Evolutionary conservation across 345 rosid species (phyloP), one percentile per base, ranked within the genome.

Genomic region (Gossypium herbaceum): DNA sequence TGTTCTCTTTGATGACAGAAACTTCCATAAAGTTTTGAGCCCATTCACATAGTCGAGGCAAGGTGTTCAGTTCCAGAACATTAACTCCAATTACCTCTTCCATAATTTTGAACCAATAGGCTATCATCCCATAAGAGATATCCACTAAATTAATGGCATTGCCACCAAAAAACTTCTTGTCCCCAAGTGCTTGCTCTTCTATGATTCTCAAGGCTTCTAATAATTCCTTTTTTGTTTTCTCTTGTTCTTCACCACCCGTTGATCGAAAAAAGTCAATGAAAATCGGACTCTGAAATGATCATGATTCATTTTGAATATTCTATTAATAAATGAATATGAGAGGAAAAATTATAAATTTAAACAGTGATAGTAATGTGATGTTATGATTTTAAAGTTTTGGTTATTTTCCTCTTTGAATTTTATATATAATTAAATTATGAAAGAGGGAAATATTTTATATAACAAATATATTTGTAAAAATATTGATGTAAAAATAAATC

Each of bases 151-250:
- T 55, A 19, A 80, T 39, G 47, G 34, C 1, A 12, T 76, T 80
- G 41, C 83, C 80, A 2, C 64, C 67, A 19, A 76, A 80, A 20
- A 73, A 77, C 16, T 73, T 73, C 55, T 68, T 68, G 9, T 68
- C 62, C 57, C 68, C 69, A 7, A 65, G 27, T 19, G 77, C 65
- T 13, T 60, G 8, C 39, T 80, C 72, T 62, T 80, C 78, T 17
- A 80, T 8, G 0, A n/a, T 65, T 65, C 19, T 65, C 52, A 65
- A 16, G 27, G 19, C 51, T 19, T 65, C 70, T 8, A 19, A 10
- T 2, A 29, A 7, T 7, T 69, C 77, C 3, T 62, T 68, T 47
- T 3, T 2, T 20, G 75, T 44, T 16, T 62, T 76, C 19, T 59
- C 56, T 54, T 69, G 58, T 19, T 69, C 44, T 5, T 51, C 73